A percentile compares a stretch with the other conserved stretches of the same genome.
These are phyloP conservation scores for Parasarocladium wereldwijsianum DNA, from an alignment of 2,329 filamentous ascomycete genomes.

Conservation along the genomic window DNA sequence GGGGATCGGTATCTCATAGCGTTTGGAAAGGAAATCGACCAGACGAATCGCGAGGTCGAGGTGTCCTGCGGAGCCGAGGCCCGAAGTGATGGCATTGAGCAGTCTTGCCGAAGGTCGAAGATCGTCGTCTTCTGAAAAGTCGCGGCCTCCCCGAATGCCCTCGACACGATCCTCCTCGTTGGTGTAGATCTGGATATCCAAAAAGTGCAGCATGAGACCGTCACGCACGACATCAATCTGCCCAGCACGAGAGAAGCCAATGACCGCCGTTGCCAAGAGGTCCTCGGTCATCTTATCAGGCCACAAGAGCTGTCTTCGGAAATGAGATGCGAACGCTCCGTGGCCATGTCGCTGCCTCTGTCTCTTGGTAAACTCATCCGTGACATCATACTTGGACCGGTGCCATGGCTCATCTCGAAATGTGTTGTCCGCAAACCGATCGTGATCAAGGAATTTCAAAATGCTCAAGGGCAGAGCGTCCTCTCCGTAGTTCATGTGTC, in stretches of 20 bases:
- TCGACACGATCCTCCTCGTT: too few species aligned
- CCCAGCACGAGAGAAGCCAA: too few species aligned
- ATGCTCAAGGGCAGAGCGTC: not conserved
- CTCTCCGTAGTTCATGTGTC: too few species aligned
- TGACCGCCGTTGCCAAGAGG: too few species aligned
- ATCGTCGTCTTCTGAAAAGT: constrained; percentile 31
- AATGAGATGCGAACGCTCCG: too few species aligned
- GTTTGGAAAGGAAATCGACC: constrained; percentile 45
- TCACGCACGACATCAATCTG: too few species aligned
- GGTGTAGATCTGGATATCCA: too few species aligned
- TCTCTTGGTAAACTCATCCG: constrained; percentile 11
- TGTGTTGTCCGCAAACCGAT: constrained; percentile 16
- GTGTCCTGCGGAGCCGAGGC: constrained; percentile 51
- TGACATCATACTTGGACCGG: constrained; percentile 9
- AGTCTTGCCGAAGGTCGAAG: constrained; percentile 43
- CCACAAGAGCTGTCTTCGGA: too few species aligned
- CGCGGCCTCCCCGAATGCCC: constrained; percentile 21
- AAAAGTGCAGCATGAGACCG: too few species aligned
- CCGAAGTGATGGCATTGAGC: constrained; percentile 52
- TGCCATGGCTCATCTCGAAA: constrained; percentile 16
- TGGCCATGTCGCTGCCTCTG: constrained; percentile 11
- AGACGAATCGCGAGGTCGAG: constrained; percentile 42
- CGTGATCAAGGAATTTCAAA: constrained; percentile 14
- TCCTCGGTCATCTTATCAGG: too few species aligned
- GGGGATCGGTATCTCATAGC: constrained; percentile 43